Conservation (phyloP, 2,329 filamentous ascomycete genomes). For the Fusarium sp. region DNA sequence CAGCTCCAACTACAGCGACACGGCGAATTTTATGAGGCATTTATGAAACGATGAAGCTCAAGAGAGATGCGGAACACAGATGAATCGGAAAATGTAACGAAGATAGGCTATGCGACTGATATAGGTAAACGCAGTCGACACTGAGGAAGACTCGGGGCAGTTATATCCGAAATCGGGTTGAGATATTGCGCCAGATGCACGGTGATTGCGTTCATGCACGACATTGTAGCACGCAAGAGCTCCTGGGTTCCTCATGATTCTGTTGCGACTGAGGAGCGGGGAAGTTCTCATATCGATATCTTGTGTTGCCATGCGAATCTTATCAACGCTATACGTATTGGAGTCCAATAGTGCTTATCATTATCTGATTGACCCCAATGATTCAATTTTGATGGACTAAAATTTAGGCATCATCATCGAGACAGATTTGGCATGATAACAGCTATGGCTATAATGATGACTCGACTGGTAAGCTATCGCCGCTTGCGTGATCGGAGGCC, state of each 20-base stretch:
- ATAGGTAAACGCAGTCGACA: background rate
- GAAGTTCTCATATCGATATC: background rate
- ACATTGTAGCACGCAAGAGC: background rate
- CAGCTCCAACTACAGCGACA: conserved; percentile 25
- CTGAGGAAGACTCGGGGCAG: background rate
- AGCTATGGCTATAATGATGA: background rate
- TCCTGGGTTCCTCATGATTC: background rate
- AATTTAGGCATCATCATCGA: accelerated
- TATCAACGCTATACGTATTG: background rate
- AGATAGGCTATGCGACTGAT: background rate
- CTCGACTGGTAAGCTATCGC: too few species aligned
- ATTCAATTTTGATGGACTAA: accelerated
- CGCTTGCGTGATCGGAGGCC: background rate
- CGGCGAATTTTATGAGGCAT: conserved; percentile 1
- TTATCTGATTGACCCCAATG: background rate
- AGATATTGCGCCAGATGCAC: background rate
- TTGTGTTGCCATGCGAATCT: background rate
- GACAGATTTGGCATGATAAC: background rate
- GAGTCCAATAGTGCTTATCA: too few species aligned
- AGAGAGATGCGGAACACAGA: accelerated
- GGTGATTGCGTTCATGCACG: background rate
- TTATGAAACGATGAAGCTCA: accelerated
- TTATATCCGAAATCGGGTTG: background rate
- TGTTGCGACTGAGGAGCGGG: background rate
- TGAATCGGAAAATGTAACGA: background rate